Percentiles rank a stretch among this genome's conserved stretches.
Conservation (phyloP, 2,329 filamentous ascomycete genomes). For the Lachnellula willkommii region DNA sequence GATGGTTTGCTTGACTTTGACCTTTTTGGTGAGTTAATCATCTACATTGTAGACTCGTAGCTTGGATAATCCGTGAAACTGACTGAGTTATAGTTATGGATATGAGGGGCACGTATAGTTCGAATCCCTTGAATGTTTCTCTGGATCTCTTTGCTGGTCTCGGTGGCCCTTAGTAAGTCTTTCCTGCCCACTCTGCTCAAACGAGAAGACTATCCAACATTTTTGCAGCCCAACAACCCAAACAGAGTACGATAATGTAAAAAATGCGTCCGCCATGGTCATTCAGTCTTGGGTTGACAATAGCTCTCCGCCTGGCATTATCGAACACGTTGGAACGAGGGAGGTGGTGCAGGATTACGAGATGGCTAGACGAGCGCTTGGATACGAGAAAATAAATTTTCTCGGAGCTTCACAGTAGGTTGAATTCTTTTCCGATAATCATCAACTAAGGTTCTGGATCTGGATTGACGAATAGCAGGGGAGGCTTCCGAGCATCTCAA, state of each 20-base stretch:
- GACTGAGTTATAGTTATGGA: constrained; percentile 6
- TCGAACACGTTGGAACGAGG: constrained; percentile 8
- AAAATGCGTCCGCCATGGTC: constrained; percentile 1
- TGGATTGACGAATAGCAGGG: background rate
- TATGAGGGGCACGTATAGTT: constrained; percentile 13
- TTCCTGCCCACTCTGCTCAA: background rate
- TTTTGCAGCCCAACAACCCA: constrained; percentile 5
- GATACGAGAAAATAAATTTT: constrained; percentile 12
- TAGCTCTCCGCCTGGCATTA: constrained; percentile 10
- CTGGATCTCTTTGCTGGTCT: background rate
- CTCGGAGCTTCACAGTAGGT: constrained; percentile 10
- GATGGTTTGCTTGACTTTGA: constrained; percentile 8
- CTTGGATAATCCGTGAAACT: background rate
- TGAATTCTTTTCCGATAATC: background rate
- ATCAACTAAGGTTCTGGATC: background rate
- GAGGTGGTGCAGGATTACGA: constrained; percentile 13
- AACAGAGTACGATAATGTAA: constrained; percentile 1
- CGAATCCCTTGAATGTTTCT: constrained; percentile 13
- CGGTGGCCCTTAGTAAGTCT: constrained; percentile 1
- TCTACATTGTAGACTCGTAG: background rate
- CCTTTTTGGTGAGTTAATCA: constrained; percentile 1
- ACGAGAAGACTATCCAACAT: background rate
- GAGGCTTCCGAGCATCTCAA: constrained; percentile 7
- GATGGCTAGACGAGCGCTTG: constrained; percentile 4
- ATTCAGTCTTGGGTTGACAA: constrained; percentile 13